Base-by-base conservation (phyloP, 306 rosid species). In the Castanospermum australe region DNA sequence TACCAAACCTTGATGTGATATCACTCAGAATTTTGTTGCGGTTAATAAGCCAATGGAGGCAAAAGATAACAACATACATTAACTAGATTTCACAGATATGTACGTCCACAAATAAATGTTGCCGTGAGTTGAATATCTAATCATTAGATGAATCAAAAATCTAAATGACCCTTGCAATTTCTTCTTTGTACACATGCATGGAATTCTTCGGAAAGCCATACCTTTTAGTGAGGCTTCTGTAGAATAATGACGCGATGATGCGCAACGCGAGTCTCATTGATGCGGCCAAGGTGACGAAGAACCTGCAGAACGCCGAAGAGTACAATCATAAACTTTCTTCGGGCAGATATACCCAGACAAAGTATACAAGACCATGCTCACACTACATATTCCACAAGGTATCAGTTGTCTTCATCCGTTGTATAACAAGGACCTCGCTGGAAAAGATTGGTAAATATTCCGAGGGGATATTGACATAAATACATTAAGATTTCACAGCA, bases 281-380 rank as follows among this genome's bases (percentile, higher is more conserved):
- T 83, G 25, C 97, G 97, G 21, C 99, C 97, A 51, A 94, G 95
- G 87, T 94, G 99, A 60, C 95, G 97, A 79, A 94, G 95, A 78
- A 94, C 99, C 99, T 94, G 89, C 55, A 51, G n/a, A 75, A 60
- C 33, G 32, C 45, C 84, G 73, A 18, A 64, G 48, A 52, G 17
- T 28, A 66, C 5, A 65, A 8, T 24, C 22, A 61, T 11, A 6
- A 75, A 10, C 9, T 47, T 28, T 51, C 38, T 52, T 48, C 14
- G 38, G 9, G 51, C 51, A 10, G 22, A 55, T 15, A 55, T 35
- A 41, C 21, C 18, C 36, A 48, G n/a, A 3, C 35, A 9, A 39
- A 30, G 44, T 50, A 57, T 65, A 56, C 39, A 51, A 73, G 50
- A 20, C 45, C 50, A 55, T 12, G 35, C 13, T 39, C 57, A 72